A percentile compares a stretch with the other conserved stretches of the same genome.
Evolutionary conservation across 2,329 filamentous ascomycete genomes (phyloP).

Genomic region (Alternaria sp.): DNA sequence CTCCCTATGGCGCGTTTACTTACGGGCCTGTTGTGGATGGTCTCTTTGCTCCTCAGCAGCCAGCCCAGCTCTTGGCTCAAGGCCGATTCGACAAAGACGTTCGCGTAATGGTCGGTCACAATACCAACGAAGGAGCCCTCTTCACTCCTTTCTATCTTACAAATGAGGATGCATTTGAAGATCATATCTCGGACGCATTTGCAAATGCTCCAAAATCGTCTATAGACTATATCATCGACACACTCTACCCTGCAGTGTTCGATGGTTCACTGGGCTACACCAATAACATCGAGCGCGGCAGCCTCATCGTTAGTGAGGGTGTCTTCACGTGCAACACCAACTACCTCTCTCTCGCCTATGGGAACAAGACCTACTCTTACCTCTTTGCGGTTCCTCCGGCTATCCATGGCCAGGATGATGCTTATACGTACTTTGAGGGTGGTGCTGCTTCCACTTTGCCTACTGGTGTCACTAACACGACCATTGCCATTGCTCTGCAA

Average conservation of each 20-base stretch:
- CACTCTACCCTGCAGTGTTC: slow-evolving; percentile 61
- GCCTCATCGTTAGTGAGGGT: slow-evolving; percentile 56
- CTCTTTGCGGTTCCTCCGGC: slow-evolving; percentile 63
- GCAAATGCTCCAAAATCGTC: slow-evolving; percentile 43
- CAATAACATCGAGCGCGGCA: slow-evolving; percentile 55
- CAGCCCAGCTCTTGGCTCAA: slow-evolving; percentile 48
- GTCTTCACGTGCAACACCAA: slow-evolving; percentile 63
- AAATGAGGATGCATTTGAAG: slow-evolving; percentile 42
- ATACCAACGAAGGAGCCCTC: slow-evolving; percentile 56
- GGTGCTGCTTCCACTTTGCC: slow-evolving; percentile 26
- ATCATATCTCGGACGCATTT: slow-evolving; percentile 37
- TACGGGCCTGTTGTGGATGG: slow-evolving; percentile 51
- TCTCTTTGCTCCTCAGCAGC: slow-evolving; percentile 43
- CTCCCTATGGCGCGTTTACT: slow-evolving; percentile 45
- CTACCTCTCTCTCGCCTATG: slow-evolving; percentile 59
- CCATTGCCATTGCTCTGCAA: slow-evolving; percentile 56
- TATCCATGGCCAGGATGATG: slow-evolving; percentile 62
- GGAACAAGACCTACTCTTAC: slow-evolving; percentile 61
- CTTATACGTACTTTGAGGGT: slow-evolving; percentile 63
- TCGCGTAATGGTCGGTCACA: slow-evolving; percentile 53
- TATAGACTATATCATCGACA: slow-evolving; percentile 55
- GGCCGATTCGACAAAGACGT: slow-evolving; percentile 51
- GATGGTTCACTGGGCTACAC: slow-evolving; percentile 59
- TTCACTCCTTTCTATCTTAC: slow-evolving; percentile 55
- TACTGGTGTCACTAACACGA: slow-evolving; percentile 39